Base-by-base conservation (phyloP, 2,329 filamentous ascomycete species). In the Neonectria punicea region DNA sequence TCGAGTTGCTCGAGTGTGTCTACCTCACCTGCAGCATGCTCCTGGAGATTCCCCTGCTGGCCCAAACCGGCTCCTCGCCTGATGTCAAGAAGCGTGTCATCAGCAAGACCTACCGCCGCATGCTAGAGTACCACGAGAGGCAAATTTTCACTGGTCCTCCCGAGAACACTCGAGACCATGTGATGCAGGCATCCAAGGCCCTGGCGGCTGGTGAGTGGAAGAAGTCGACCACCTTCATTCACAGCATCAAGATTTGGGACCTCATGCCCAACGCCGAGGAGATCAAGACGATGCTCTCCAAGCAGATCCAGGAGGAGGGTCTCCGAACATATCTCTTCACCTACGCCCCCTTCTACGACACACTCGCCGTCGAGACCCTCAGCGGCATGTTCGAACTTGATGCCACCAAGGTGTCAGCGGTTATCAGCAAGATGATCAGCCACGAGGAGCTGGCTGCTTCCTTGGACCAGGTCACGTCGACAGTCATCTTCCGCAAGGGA, bases 21-120 rank as follows among this genome's bases (percentile, higher is more conserved):
- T 99, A 99, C 84, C 88, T 99, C 65, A 98, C 96, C 55, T 98
- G 95, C 86, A 98, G 94, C 83, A 99, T 99, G 96, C 92, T 99
- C 71, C 89, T 99, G 62, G 96, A 99, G 84, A 98, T 99, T 68
- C 96, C 96, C 66, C 90, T 98, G 51, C 90, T 99, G 73, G 97
- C 96, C 53, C 96, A 98, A 82, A 97, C 95, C 39, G 96, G 96
- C 71, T 98, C 95, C 8, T 96, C 95, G 22, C 97, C 96, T 13
- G 96, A 99, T 79, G 89, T 98, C 80, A 97, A 93, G 88, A 98
- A 98, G 88, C 90, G 95, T 68, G 89, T 98, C 76, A 98, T 99
- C 80, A 98, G 94, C 87, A 99, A 99, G 89, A 98, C 96, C 3
- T 99, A 98, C 87, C 93, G 96, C 75, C 93, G 96, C 73, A 97